Evolutionary conservation across 164 flowering plant genomes (phyloP), one percentile per base, ranked within the genome.

Genomic region (Pachysandra terminalis): DNA sequence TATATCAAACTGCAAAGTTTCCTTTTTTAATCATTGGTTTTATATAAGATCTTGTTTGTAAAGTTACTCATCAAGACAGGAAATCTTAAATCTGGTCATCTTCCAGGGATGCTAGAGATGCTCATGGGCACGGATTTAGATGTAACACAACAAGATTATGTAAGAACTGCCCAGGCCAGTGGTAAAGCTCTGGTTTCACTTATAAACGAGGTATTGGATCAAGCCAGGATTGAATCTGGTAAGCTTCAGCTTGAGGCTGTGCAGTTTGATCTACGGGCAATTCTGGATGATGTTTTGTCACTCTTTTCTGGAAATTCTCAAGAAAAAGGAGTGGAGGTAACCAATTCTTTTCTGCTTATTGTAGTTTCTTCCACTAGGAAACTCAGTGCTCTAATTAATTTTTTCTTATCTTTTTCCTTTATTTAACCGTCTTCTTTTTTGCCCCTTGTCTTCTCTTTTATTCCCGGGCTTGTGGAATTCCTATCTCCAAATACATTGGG

Each of bases 291-390:
- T 69, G 86, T 89, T 16, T 73, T 87, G 61, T 85, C 91, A 15
- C 87, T 89, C 48, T 86, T 89, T 72, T 89, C 94, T 63, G 94
- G 86, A 40, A 89, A 87, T 70, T 84, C 94, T 63, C 91, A 84
- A 71, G 88, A 79, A 59, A 89, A 89, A 73, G 90, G 86, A 67
- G 76, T 89, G 3, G 91, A 89, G 94, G 91, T 89, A 77, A 61
- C 13, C 5, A 15, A 26, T 26, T 2, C 26, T 15, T 26, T 58
- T 17, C 9, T 19, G 19, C 69, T 26, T 16, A 25, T 27, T 15
- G 1, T 45, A 45, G 17, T 12, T 45, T 45, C 17, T 15, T 45
- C 15, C 51, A 45, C 15, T 45, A 45, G 51, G 51, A 45, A 45
- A 15, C 51, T 45, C 14, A 45, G 10, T 45, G 51, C 6, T 45